Conservation (phyloP, 768 basidiomycete genomes). For the Steccherinum ochraceum region DNA sequence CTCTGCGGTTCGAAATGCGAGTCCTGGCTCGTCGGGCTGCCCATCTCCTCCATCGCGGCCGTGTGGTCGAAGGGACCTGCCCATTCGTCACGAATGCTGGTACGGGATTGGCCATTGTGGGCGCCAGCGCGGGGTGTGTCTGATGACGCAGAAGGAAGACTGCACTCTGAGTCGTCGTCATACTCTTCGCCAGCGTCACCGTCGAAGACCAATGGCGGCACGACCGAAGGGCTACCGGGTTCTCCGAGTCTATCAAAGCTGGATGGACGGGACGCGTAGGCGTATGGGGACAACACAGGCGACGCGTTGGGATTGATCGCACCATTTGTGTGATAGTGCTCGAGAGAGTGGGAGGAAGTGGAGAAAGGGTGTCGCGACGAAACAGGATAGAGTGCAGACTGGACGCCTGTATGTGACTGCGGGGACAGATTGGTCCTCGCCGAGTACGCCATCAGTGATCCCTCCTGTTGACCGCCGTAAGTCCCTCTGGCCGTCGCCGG, state of each 20-base stretch:
- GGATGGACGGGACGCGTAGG: conserved; percentile 12
- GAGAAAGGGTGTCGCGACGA: background rate
- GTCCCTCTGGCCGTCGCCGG: background rate
- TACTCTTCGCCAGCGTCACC: conserved; percentile 18
- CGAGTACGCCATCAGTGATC: background rate
- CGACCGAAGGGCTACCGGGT: conserved; percentile 22
- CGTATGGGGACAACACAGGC: conserved; percentile 11
- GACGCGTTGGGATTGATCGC: conserved; percentile 1
- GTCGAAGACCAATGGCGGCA: conserved; percentile 23
- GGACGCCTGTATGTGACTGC: background rate
- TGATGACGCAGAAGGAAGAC: conserved; percentile 21
- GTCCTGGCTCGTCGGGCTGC: background rate
- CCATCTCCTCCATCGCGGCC: background rate
- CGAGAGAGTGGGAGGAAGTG: background rate
- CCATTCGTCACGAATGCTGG: conserved; percentile 6
- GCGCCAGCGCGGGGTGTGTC: conserved; percentile 19
- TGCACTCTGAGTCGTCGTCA: conserved; percentile 24
- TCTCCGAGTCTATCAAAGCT: conserved; percentile 17
- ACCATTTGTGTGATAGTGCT: background rate
- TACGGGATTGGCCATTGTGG: conserved; percentile 6
- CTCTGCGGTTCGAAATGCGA: conserved; percentile 5
- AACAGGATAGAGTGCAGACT: background rate
- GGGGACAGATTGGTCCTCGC: background rate
- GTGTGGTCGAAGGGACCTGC: conserved; percentile 3
- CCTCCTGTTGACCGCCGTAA: background rate